Conservation (phyloP, 345 rosid genomes). For the Odontarrhena argentea region DNA sequence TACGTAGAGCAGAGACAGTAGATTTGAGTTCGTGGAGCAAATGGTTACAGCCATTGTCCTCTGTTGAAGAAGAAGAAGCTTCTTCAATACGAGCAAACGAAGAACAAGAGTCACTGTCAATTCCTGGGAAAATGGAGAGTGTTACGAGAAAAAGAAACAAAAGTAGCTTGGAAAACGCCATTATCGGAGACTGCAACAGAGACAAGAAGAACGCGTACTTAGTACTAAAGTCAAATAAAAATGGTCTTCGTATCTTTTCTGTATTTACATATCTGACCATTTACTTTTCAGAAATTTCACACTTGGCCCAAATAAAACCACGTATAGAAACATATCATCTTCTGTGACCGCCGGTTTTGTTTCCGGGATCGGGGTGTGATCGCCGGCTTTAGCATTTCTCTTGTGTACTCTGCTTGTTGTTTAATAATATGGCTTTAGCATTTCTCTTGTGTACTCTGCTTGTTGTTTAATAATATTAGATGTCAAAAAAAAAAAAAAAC, state of each 20-base stretch:
- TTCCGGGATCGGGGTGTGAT: no score
- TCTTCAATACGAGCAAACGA: background rate
- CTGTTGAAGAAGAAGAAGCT: conserved; percentile 20
- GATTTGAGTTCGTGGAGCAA: conserved; percentile 44
- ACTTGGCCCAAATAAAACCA: background rate
- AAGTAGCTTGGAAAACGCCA: conserved; percentile 38
- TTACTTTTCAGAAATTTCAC: background rate
- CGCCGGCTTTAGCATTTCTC: no score
- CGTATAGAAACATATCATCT: background rate
- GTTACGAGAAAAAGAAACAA: conserved; percentile 34
- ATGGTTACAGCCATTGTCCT: conserved; percentile 28
- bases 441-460: no score
- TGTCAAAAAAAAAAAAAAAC: no score
- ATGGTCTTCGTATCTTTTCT: conserved; percentile 25
- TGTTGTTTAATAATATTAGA: no score
- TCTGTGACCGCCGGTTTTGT: conserved; percentile 1
- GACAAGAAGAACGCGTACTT: conserved; percentile 24
- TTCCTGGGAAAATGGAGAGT: conserved; percentile 8
- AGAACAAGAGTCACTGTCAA: conserved; percentile 5
- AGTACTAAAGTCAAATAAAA: conserved; percentile 39
- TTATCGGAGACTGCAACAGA: conserved; percentile 44
- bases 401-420: no score
- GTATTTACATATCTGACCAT: conserved; percentile 14
- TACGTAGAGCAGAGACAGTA: conserved; percentile 42
- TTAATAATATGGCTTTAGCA: no score